Base-by-base conservation (phyloP, 106 monocot species). In the Vanilla planifolia region DNA sequence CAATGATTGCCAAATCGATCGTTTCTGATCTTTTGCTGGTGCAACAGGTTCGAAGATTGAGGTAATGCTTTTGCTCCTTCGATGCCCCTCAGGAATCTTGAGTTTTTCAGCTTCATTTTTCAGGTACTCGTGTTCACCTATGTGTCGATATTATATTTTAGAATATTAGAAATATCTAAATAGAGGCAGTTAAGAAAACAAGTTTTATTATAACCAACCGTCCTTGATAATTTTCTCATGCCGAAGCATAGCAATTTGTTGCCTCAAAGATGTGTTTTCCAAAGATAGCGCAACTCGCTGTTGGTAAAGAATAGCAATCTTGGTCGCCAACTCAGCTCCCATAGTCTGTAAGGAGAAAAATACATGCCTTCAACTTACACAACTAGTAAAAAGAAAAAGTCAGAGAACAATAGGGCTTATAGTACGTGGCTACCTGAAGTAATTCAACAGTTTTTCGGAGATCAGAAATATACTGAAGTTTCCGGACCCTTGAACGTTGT, bases 391-490 rank as follows among this genome's bases (percentile, higher is more conserved):
- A n/a, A n/a, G n/a, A n/a, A n/a, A n/a, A n/a, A n/a, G n/a, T n/a
- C n/a, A n/a, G n/a, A n/a, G n/a, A n/a, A n/a, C n/a, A n/a, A n/a
- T n/a, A n/a, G 37, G 10, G 10, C 10, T 37, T 10, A 37, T 37
- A 6, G 37, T 26, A 43, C 33, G 33, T 19, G 42, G 14, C 30
- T 74, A 87, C 95, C 86, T 96, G 86, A 65, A 79, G 69, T 48
- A 65, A 34, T 34, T 84, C 80, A 36, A 96, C 90, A 60, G 87
- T 87, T 72, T 76, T 81, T 58, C 91, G 84, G 35, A 96, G 95
- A 60, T 96, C 95, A 71, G 90, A 86, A 71, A 96, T 96, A 58
- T 96, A 87, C 61, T 96, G 95, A 75, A 96, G 84, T 53, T 96
- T 96, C 23, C 95, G 75, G 35, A 90, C 95, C 71, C 90, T 83